These are phyloP conservation scores for Pseudotulostoma volvatum DNA, from an alignment of 495 filamentous ascomycete species.

Conservation along the genomic window DNA sequence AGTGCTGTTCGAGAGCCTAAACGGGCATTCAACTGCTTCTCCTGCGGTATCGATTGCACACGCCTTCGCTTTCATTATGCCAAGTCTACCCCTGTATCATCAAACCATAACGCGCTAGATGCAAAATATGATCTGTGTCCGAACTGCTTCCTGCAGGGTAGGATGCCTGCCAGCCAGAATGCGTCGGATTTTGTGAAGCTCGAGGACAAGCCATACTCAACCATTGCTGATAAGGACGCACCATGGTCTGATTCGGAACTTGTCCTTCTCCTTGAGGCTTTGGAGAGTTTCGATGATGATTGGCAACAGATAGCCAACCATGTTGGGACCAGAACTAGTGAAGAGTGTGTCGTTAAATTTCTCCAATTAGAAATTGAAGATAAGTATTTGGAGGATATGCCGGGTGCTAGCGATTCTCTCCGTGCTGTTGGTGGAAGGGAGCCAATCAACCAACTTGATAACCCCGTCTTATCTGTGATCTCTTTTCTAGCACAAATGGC, in stretches of 20 bases:
- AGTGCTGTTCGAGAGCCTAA: constrained; percentile 40
- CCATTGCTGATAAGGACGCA: constrained; percentile 59
- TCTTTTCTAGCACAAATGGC: constrained; percentile 80
- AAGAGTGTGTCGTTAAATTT: constrained; percentile 95
- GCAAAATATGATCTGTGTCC: constrained; percentile 75
- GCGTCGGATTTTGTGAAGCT: constrained; percentile 67
- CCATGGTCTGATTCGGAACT: constrained; percentile 84
- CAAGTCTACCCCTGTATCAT: constrained; percentile 38
- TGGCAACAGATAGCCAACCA: constrained; percentile 87
- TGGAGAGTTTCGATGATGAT: constrained; percentile 86
- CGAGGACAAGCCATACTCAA: constrained; percentile 65
- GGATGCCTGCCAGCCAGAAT: constrained; percentile 57
- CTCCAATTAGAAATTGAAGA: constrained; percentile 82
- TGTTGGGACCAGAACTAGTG: constrained; percentile 77
- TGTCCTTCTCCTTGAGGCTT: constrained; percentile 66
- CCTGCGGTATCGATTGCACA: constrained; percentile 87
- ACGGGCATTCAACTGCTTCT: constrained; percentile 68
- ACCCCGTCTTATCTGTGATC: constrained; percentile 88
- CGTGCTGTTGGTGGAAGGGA: constrained; percentile 56
- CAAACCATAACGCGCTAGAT: constrained; percentile 40
- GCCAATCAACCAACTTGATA: constrained; percentile 78
- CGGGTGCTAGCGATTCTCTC: constrained; percentile 38
- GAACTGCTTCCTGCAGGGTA: constrained; percentile 68
- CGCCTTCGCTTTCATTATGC: constrained; percentile 77
- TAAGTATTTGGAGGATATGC: constrained; percentile 67